Evolutionary conservation across 345 rosid species (phyloP).

Genomic region (Camelina neglecta): DNA sequence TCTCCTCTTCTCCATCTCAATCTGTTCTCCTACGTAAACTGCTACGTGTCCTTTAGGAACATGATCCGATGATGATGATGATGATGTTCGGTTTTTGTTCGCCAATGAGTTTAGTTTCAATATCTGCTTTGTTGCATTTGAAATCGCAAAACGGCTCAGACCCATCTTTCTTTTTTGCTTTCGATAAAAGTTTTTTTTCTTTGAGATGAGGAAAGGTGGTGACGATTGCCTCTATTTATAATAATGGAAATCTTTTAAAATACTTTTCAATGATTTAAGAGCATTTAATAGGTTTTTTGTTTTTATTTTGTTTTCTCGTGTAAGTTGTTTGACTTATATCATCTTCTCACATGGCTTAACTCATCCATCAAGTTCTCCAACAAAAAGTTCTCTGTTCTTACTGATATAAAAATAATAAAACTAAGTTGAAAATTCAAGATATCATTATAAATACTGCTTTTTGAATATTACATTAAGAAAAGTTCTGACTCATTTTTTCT

Average conservation of each 20-base stretch:
- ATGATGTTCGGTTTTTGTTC: constrained; percentile 36
- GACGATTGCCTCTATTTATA: constrained; percentile 39
- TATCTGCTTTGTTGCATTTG: constrained; percentile 43
- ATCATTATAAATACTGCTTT: constrained; percentile 8
- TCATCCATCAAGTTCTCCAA: constrained; percentile 29
- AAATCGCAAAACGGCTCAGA: constrained; percentile 36
- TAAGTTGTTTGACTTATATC: constrained; percentile 41
- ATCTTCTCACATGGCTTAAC: constrained; percentile 43
- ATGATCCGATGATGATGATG: constrained; percentile 44
- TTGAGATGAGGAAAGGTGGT: constrained; percentile 20
- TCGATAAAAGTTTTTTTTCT: neutral
- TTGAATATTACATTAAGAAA: neutral
- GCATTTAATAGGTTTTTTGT: constrained; percentile 18
- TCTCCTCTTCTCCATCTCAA: constrained; percentile 47
- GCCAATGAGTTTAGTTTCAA: constrained; percentile 40
- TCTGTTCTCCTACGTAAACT: constrained; percentile 53
- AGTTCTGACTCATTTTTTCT: neutral
- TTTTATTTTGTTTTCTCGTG: neutral
- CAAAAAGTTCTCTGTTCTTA: constrained; percentile 29
- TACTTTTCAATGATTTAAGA: constrained; percentile 14
- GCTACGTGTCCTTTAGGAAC: constrained; percentile 58
- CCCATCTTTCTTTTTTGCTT: constrained; percentile 39
- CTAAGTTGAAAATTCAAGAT: constrained; percentile 23
- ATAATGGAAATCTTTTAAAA: neutral
- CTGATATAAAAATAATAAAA: constrained; percentile 3